Evolutionary conservation across 352 stramenopile genomes (phyloP).

Genomic region (Bremia lactucae): DNA sequence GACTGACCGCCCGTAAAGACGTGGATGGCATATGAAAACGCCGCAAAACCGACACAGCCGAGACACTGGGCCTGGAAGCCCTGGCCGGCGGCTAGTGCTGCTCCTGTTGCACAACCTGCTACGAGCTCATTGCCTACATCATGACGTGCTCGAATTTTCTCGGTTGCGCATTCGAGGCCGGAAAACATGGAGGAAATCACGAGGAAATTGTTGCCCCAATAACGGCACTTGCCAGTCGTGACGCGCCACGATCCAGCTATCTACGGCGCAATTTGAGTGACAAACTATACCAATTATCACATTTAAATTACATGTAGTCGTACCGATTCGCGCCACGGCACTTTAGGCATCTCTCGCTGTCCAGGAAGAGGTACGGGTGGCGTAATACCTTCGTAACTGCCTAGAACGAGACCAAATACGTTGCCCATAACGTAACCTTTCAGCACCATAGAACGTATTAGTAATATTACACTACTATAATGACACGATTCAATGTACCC

Average conservation of each 20-base stretch:
- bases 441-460: neutral
- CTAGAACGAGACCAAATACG: conserved; percentile 64
- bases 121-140: conserved; percentile 92
- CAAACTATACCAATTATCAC: neutral
- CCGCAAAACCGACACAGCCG: conserved; percentile 88
- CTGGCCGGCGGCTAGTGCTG: conserved; percentile 88
- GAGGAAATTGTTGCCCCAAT: conserved; percentile 83
- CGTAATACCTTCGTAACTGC: conserved; percentile 81
- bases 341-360: conserved; percentile 71
- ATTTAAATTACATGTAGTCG: neutral
- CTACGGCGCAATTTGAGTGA: conserved; percentile 8
- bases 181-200: conserved; percentile 90
- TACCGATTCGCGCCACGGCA: conserved; percentile 68
- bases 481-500: conserved; percentile 27
- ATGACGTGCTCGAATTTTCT: conserved; percentile 90
- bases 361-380: conserved; percentile 65
- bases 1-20: conserved; percentile 74
- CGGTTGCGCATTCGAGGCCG: conserved; percentile 88
- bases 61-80: conserved; percentile 89
- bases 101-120: conserved; percentile 92
- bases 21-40: conserved; percentile 87
- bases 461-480: neutral
- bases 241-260: conserved; percentile 57
- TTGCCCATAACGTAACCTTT: conserved; percentile 75
- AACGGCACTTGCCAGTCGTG: conserved; percentile 66